Conservation (phyloP, 257 asterid genomes). For the Solanum sejunctum region DNA sequence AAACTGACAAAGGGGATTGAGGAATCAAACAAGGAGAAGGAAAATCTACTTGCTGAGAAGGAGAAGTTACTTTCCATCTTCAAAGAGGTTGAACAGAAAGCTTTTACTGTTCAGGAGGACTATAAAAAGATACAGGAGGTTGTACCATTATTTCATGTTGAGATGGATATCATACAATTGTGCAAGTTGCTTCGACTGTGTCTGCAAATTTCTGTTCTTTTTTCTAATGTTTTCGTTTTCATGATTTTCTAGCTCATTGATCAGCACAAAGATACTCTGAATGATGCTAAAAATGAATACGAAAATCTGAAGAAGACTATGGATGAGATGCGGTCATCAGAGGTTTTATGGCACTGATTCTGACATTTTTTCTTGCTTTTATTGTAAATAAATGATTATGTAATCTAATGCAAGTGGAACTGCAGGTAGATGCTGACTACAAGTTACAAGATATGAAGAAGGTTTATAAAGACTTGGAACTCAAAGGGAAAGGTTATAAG, state of each 20-base stretch:
- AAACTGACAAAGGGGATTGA: constrained; percentile 71
- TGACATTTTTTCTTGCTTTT: background rate
- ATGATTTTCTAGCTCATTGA: constrained; percentile 41
- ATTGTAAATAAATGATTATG: background rate
- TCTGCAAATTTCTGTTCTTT: background rate
- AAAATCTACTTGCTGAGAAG: constrained; percentile 45
- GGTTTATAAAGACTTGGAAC: constrained; percentile 56
- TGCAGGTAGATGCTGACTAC: constrained; percentile 92
- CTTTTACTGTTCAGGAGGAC: constrained; percentile 69
- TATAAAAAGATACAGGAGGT: constrained; percentile 78
- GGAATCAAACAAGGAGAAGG: constrained; percentile 68
- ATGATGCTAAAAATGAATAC: constrained; percentile 60
- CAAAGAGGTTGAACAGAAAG: constrained; percentile 78
- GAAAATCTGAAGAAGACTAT: constrained; percentile 71
- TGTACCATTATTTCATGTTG: background rate
- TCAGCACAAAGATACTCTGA: constrained; percentile 57
- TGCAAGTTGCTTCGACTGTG: background rate
- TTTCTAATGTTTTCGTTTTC: background rate
- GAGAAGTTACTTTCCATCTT: constrained; percentile 44
- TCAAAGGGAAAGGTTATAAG: constrained; percentile 66
- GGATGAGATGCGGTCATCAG: constrained; percentile 77
- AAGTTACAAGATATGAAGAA: constrained; percentile 85
- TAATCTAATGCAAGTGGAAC: constrained; percentile 1
- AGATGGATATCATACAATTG: background rate
- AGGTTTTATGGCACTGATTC: constrained; percentile 35